Base-by-base conservation (phyloP, 2,329 filamentous ascomycete genomes). In the Colletotrichum karsti region DNA sequence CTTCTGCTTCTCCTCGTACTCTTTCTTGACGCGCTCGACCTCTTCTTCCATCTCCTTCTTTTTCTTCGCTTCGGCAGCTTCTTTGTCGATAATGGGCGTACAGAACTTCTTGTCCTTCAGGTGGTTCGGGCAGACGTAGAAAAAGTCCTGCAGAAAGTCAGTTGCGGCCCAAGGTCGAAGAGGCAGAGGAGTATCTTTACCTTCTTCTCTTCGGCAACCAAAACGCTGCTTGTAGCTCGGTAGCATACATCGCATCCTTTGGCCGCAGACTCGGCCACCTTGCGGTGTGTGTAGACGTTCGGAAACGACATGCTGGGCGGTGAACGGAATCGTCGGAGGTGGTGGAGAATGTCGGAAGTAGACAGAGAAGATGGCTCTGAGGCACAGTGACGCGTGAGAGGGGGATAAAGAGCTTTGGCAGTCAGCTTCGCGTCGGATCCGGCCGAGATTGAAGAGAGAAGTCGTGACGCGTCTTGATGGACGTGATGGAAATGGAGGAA, bases 191-290 rank as follows among this genome's bases (percentile, higher is more conserved):
- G 26, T 67, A 1, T 2, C 28, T 73, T 71, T 75, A 96, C 95
- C 89, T 95, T 96, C 75, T 93, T 95, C 74, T 97, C 94, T 0
- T 93, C 89, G 8, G 94, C 97, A 73, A 97, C 93, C 61, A 99
- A 84, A 18, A 98, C 95, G 72, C 92, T 97, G 7, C 91, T 90
- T 67, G 91, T 94, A 8, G 93, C 92, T 80, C 96, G 97, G 84
- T 92, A 97, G 85, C 96, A 98, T 70, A 98, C 90, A 79, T 94
- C 92, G 80, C 96, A 99, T 55, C 93, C 86, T 80, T 93, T 97
- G 12, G 93, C 88, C 1, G 92, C 88, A n/a, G 90, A 88, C 30
- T 97, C 94, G 12, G 94, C 94, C 37, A 98, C 95, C 73, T 90
- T 93, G 55, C 95, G 92, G 71, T 95, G 92, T 71, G 93, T 90